Evolutionary conservation across 2,329 filamentous ascomycete species (phyloP), one percentile per base, ranked within the genome.

Genomic region (Basipetospora chlamydospora): DNA sequence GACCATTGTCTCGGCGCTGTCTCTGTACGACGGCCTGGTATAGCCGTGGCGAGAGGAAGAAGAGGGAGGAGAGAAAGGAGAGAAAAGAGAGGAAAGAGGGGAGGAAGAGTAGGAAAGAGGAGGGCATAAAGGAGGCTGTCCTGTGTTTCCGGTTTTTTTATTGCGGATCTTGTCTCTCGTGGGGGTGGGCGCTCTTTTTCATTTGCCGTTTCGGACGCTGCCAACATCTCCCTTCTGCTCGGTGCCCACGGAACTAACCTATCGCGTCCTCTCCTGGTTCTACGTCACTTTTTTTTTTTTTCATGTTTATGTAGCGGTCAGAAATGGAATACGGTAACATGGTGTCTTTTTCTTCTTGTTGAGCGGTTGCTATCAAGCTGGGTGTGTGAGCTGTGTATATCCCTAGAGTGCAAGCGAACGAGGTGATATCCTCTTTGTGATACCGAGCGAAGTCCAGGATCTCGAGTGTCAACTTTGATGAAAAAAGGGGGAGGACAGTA

Each of bases 1-100:
- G 66, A 98, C 90, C 8, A 98, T 98, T 54, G 90, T 98, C 41
- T 96, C 88, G 38, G 90, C 90, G 23, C 67, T 98, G 52, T 95
- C 87, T 40, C 69, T 98, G 45, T 98, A 98, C 53, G 90, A 98
- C 54, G 90, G 90, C 17, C 64, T 98, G 52, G 90, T 98, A 55
- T 95, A 56, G 49, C 39, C 18, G 36, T 13, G 11, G 17, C n/a
- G 23, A 26, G 13, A 35, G 23, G 13, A 17, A 36, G 18, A 29
- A 23, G n/a, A 17, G 26, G 30, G 13, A 16, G 28, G 31, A 28
- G 32, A 18, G 25, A 23, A 15, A 36, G 8, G 16, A 18, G 16
- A 34, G 11, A 15, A 17, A 34, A 34, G 23, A 20, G 22, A 26
- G 22, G 6, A 25, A 25, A 11, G n/a, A n/a, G n/a, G n/a, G n/a